phyloP scores from a whole-genome alignment of 208 protist species.

The Naegleria fowleri region DNA sequence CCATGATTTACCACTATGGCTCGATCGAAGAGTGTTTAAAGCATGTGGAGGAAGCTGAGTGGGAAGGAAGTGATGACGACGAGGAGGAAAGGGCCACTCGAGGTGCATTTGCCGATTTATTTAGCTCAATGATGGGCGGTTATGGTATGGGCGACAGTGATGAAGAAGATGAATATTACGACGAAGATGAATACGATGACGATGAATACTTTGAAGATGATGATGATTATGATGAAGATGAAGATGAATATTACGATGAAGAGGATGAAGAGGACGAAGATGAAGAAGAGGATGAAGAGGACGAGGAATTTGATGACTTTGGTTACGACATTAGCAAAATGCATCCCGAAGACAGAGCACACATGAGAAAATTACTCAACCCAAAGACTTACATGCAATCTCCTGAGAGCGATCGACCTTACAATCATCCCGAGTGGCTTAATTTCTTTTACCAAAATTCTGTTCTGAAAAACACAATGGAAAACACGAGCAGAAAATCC shows the following conservation, averaged over 20 bases:
- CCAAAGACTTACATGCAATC: no score
- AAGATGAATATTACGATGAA: not conserved
- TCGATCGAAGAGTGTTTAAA: not conserved
- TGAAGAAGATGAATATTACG: not conserved
- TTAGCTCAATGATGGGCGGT: not conserved
- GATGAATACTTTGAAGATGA: not conserved
- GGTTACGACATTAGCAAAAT: no score
- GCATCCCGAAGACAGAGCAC: no score
- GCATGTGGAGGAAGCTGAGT: not conserved
- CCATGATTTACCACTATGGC: not conserved
- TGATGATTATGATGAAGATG: not conserved
- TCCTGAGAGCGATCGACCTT: no score
- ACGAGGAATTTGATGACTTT: no score
- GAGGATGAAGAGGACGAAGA: no score
- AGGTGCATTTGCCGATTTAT: not conserved
- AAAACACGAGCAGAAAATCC: no score
- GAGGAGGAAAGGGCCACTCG: not conserved
- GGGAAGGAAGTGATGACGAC: not conserved
- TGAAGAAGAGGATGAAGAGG: no score
- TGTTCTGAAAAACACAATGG: no score
- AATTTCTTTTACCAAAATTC: no score
- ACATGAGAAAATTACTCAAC: no score
- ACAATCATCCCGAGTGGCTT: no score
- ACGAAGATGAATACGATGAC: not conserved
- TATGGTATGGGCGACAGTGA: not conserved